Conservation (phyloP, 208 protist genomes). For the Acanthamoeba divionensis region DNA sequence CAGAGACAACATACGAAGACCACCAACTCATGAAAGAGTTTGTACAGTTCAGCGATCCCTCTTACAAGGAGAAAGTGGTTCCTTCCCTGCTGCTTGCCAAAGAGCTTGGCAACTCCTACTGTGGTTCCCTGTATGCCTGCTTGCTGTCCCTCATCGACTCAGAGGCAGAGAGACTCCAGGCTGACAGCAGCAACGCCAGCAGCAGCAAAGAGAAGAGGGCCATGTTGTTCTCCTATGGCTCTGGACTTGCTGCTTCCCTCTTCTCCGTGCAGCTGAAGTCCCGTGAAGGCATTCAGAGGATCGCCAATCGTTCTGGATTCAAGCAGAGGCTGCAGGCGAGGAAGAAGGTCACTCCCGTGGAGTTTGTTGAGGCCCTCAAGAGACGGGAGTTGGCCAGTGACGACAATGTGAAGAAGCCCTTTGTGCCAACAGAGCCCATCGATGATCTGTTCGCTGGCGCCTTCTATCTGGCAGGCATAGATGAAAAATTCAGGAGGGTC, state of each 20-base stretch:
- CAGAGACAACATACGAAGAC: slow-evolving; percentile 77
- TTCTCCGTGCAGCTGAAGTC: slow-evolving; percentile 75
- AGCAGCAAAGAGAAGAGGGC: slow-evolving; percentile 71
- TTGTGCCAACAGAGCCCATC: slow-evolving; percentile 24
- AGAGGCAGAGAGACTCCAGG: neutral
- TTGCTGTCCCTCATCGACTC: slow-evolving; percentile 81
- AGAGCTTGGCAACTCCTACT: slow-evolving; percentile 88
- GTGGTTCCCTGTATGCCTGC: slow-evolving; percentile 82
- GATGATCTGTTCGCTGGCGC: slow-evolving; percentile 56
- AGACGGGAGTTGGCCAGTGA: neutral
- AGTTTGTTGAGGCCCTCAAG: slow-evolving; percentile 48
- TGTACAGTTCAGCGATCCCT: slow-evolving; percentile 42
- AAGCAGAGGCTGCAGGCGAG: slow-evolving; percentile 45
- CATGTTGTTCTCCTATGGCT: slow-evolving; percentile 88
- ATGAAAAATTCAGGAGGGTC: slow-evolving; percentile 44
- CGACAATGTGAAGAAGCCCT: neutral
- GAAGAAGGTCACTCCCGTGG: slow-evolving; percentile 45
- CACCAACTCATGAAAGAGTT: slow-evolving; percentile 75
- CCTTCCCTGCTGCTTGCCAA: slow-evolving; percentile 72
- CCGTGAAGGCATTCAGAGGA: slow-evolving; percentile 36
- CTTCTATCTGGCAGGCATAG: slow-evolving; percentile 55
- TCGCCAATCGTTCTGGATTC: slow-evolving; percentile 55
- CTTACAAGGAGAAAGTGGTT: slow-evolving; percentile 76
- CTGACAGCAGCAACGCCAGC: neutral
- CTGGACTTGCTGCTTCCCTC: slow-evolving; percentile 81